Evolutionary conservation across 2,329 filamentous ascomycete species (phyloP).

Genomic region (Ophioceras dolichostomum): DNA sequence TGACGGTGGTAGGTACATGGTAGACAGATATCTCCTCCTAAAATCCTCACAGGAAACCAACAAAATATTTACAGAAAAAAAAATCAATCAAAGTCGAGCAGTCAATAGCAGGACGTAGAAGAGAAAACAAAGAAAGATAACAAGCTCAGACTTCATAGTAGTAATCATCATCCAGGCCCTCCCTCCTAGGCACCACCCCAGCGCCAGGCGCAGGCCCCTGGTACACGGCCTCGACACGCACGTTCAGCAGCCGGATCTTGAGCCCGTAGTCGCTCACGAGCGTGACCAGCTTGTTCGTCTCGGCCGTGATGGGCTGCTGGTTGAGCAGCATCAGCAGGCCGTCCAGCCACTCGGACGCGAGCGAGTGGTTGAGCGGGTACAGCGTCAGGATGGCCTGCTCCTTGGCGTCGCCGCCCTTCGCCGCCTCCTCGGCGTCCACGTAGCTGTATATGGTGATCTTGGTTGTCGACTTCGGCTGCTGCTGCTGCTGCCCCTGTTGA

Average conservation of each 20-base stretch:
- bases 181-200: slow-evolving; percentile 66
- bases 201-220: slow-evolving; percentile 55
- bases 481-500: slow-evolving; percentile 4
- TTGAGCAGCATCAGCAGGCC: slow-evolving; percentile 89
- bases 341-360: slow-evolving; percentile 94
- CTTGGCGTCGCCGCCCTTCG: slow-evolving; percentile 22
- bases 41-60: no score
- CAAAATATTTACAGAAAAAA: no score
- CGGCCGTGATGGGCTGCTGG: slow-evolving; percentile 91
- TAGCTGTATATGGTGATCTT: slow-evolving; percentile 89
- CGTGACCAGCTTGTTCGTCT: slow-evolving; percentile 81
- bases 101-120: no score
- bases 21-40: no score
- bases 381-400: slow-evolving; percentile 75
- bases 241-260: slow-evolving; percentile 85
- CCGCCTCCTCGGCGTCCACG: slow-evolving; percentile 25
- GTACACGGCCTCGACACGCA: slow-evolving; percentile 69
- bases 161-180: slow-evolving; percentile 84
- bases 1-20: no score
- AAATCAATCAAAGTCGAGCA: no score
- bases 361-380: slow-evolving; percentile 64
- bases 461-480: slow-evolving; percentile 42
- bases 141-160: slow-evolving; percentile 76
- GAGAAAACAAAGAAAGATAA: no score
- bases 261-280: slow-evolving; percentile 83